phyloP scores from a whole-genome alignment of 2,329 filamentous ascomycete species.

The Ceratocystiopsis sp. region DNA sequence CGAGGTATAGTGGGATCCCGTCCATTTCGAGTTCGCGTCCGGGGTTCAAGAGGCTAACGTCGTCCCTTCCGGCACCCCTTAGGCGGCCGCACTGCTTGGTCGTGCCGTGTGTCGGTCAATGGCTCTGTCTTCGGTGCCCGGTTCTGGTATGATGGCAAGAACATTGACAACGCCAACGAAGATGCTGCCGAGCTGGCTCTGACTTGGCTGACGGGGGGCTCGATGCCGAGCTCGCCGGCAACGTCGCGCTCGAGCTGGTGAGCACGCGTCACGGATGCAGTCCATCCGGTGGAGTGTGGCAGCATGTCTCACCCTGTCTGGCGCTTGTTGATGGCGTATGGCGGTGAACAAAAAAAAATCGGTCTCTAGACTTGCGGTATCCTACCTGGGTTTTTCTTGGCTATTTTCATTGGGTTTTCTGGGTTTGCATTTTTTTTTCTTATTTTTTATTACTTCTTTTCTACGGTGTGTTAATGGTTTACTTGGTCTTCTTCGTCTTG shows the following conservation, averaged over 20 bases:
- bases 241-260: slow-evolving; percentile 21
- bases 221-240: slow-evolving; percentile 23
- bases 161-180: slow-evolving; percentile 73
- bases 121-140: slow-evolving; percentile 51
- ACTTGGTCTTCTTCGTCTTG: neutral
- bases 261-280: neutral
- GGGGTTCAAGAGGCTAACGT: neutral
- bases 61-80: neutral
- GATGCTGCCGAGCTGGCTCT: slow-evolving; percentile 77
- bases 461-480: neutral
- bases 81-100: slow-evolving; percentile 89
- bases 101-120: slow-evolving; percentile 57
- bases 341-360: neutral
- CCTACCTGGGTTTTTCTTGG: neutral
- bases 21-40: neutral
- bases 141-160: slow-evolving; percentile 84
- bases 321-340: neutral
- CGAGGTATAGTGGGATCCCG: slow-evolving; percentile 14
- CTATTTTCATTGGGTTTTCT: neutral
- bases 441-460: neutral
- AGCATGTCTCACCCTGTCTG: neutral
- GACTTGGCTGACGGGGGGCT: slow-evolving; percentile 30
- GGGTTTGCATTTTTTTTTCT: slow-evolving; percentile 1
- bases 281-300: neutral
- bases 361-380: neutral